These are phyloP conservation scores for Nicotiana rustica DNA, from an alignment of 305 asterid genomes.

Conservation along the genomic window DNA sequence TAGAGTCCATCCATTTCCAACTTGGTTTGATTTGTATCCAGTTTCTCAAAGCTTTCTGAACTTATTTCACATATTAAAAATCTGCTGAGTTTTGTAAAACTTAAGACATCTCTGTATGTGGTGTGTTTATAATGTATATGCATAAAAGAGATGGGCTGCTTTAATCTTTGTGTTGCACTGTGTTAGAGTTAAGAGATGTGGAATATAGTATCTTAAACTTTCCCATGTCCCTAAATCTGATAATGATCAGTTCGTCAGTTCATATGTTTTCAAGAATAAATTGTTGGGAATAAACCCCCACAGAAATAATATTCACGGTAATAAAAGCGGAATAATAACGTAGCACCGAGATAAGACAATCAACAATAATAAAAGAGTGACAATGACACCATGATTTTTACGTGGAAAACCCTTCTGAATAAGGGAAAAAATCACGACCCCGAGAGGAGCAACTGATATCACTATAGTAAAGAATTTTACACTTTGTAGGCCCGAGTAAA, in stretches of 20 bases:
- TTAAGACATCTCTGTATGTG: background rate
- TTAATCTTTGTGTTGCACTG: background rate
- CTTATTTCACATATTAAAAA: background rate
- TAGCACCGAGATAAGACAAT: no score
- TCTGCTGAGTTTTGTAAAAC: background rate
- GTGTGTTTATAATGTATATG: background rate
- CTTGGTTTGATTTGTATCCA: background rate
- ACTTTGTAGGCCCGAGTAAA: no score
- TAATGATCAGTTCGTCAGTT: background rate
- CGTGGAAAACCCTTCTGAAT: no score
- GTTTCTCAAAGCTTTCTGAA: slow-evolving; percentile 28
- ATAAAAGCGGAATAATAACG: no score
- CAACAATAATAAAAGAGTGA: no score
- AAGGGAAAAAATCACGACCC: no score
- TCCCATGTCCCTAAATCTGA: background rate
- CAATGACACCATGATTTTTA: no score
- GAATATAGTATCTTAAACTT: background rate
- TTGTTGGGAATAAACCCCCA: background rate
- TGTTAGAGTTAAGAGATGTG: background rate
- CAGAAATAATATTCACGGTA: no score
- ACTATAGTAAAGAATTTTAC: no score
- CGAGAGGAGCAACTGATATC: no score
- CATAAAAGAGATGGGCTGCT: slow-evolving; percentile 7
- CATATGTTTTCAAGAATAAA: background rate
- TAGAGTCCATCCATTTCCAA: background rate